Evolutionary conservation across 1,284 basidiomycete species (phyloP).

Genomic region (Ceratobasidium sp.): DNA sequence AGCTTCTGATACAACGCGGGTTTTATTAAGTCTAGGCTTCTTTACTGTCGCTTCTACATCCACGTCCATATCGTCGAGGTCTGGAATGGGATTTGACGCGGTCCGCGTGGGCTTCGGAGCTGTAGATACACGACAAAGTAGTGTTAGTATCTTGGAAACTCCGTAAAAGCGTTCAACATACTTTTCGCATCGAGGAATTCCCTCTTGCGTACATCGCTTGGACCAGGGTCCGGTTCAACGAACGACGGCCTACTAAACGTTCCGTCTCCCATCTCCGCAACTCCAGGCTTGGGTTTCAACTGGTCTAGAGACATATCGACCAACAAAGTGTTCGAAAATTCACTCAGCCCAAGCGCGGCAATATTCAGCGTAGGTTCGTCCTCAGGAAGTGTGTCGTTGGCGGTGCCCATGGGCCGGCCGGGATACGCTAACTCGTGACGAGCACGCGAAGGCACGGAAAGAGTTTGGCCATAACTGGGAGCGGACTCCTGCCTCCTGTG

Average conservation of each 20-base stretch:
- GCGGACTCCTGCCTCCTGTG: background rate
- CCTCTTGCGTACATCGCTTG: background rate
- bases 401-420: background rate
- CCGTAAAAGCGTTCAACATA: too few relatives aligned
- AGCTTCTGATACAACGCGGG: conserved; percentile 32
- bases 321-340: conserved; percentile 3
- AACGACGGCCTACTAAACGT: conserved; percentile 30
- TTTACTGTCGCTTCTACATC: conserved; percentile 29
- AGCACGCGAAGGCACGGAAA: background rate
- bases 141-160: too few relatives aligned
- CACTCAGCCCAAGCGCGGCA: conserved; percentile 18
- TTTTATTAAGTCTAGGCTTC: conserved; percentile 2
- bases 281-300: background rate
- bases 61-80: background rate
- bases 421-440: background rate
- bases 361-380: conserved; percentile 33
- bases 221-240: conserved; percentile 2
- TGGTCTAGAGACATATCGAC: conserved; percentile 34
- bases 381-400: background rate
- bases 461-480: background rate
- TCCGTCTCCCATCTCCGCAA: background rate
- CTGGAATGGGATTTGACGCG: conserved; percentile 13
- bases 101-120: conserved; percentile 14
- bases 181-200: conserved; percentile 20
- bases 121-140: too few relatives aligned